Percentiles rank a stretch among this genome's conserved stretches.
These are phyloP conservation scores for Drechslera avenae DNA, from an alignment of 2,329 filamentous ascomycete genomes.

Conservation along the genomic window DNA sequence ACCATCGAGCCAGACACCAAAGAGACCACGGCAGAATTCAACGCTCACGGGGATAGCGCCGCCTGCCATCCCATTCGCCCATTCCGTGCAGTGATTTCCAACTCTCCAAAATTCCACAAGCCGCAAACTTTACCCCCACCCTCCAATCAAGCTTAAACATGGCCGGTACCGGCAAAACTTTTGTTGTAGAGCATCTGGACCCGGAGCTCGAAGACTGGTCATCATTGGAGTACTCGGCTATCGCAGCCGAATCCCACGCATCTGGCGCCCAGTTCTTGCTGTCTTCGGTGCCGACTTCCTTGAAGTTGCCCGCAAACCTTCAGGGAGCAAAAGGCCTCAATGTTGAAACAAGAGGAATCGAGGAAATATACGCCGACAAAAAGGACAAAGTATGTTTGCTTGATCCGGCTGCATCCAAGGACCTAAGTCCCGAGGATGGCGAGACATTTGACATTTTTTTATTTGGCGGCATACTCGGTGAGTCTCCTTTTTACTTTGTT, in stretches of 20 bases:
- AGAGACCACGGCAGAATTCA: neutral
- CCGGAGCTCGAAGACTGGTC: constrained; percentile 94
- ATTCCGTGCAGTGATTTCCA: constrained; percentile 5
- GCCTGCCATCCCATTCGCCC: constrained; percentile 6
- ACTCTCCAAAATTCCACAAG: constrained; percentile 8
- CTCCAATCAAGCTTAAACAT: constrained; percentile 26
- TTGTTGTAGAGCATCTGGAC: constrained; percentile 96
- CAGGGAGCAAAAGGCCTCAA: constrained; percentile 65
- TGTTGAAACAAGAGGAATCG: constrained; percentile 77
- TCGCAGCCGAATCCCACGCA: constrained; percentile 77
- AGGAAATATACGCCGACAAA: constrained; percentile 74
- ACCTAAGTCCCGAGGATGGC: constrained; percentile 82
- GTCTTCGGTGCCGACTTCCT: constrained; percentile 74
- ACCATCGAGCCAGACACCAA: constrained; percentile 16
- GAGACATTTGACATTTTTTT: constrained; percentile 86
- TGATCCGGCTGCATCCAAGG: constrained; percentile 81
- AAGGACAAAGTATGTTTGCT: constrained; percentile 84
- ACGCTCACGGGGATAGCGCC: neutral
- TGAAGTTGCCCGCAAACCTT: constrained; percentile 66
- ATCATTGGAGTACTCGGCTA: constrained; percentile 85
- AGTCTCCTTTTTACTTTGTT: constrained; percentile 24
- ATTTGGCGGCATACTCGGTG: constrained; percentile 94
- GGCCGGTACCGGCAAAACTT: constrained; percentile 64
- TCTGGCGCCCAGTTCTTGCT: constrained; percentile 74
- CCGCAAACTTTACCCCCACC: constrained; percentile 21